Evolutionary conservation across 495 filamentous ascomycete genomes (phyloP), one percentile per base, ranked within the genome.

Genomic region (Patellaria atrata): DNA sequence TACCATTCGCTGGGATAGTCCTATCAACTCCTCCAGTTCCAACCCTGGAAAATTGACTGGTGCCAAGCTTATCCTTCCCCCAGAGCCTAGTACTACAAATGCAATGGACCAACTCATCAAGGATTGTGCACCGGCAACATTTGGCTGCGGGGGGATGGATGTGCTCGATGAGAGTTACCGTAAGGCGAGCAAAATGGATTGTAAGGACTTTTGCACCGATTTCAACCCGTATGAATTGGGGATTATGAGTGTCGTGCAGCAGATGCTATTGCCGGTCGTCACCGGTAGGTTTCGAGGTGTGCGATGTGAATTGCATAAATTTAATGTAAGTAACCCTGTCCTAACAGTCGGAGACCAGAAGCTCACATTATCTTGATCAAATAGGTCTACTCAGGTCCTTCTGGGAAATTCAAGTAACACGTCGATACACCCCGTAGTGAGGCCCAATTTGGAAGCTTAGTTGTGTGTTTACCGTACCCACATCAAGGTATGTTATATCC

Each of bases 381-480:
- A 3, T 30, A 59, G 60, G 48, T 64, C n/a, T 73, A 74, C 40
- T 60, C 61, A 0, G 62, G 55, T 1, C 69, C 72, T 3, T 61
- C 56, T 0, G 72, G 68, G 0, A 45, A 54, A 4, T 73, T 75
- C 52, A 52, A 53, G 15, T 38, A 60, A 1, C 66, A 75, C 43
- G 65, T 75, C 20, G 67, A 75, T 37, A 77, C 70, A 0, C 68
- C 70, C 0, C 56, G 63, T 0, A 58, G 55, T 3, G 24, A 34
- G 2, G 40, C 36, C 2, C 65, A 75, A 27, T 66, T 74, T 34
- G 70, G 66, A 4, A 70, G 65, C 0, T 55, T 77, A 4, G 68
- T 75, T 0, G 62, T 74, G 3, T 63, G 58, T 35, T 46, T 75
- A 0, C 71, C 70, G 2, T 47, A 44, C n/a, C 9, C 35, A 0